Conservation (phyloP, 2,329 filamentous ascomycete species). For the Ploettnerulaceae sp. region DNA sequence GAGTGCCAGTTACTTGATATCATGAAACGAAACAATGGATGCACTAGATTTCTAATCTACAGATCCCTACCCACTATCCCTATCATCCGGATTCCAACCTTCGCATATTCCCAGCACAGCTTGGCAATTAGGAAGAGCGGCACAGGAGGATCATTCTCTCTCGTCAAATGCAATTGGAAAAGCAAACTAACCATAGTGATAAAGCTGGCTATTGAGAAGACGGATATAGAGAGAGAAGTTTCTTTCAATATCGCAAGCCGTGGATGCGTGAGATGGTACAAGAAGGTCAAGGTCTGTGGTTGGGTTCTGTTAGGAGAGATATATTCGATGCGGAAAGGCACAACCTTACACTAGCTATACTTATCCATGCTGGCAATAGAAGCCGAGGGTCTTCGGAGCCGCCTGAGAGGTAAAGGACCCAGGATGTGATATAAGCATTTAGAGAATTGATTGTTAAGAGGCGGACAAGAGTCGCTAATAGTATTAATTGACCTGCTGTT, state of each 20-base stretch:
- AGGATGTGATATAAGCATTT: constrained; percentile 71
- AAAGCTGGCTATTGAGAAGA: constrained; percentile 73
- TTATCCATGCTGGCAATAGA: constrained; percentile 72
- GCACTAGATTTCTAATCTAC: no score
- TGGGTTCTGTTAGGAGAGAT: neutral
- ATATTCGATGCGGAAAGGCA: neutral
- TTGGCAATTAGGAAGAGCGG: constrained; percentile 28
- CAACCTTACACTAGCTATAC: constrained; percentile 63
- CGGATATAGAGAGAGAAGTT: constrained; percentile 70
- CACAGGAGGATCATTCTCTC: constrained; percentile 31
- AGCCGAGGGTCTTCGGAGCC: constrained; percentile 66
- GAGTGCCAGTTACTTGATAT: no score
- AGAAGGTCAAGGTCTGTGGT: constrained; percentile 61
- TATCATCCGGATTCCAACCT: constrained; percentile 19
- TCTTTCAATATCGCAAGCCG: constrained; percentile 77
- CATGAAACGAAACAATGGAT: no score
- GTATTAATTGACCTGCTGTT: neutral
- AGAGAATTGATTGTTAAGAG: constrained; percentile 69
- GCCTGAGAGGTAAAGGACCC: constrained; percentile 64
- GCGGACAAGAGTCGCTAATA: constrained; percentile 67
- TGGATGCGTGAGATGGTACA: constrained; percentile 73
- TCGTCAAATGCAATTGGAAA: constrained; percentile 53
- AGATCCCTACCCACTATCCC: constrained; percentile 16
- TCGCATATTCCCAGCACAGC: constrained; percentile 24
- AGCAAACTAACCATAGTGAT: constrained; percentile 68